Base-by-base conservation (phyloP, 116 monocot species). In the Cymodocea nodosa region DNA sequence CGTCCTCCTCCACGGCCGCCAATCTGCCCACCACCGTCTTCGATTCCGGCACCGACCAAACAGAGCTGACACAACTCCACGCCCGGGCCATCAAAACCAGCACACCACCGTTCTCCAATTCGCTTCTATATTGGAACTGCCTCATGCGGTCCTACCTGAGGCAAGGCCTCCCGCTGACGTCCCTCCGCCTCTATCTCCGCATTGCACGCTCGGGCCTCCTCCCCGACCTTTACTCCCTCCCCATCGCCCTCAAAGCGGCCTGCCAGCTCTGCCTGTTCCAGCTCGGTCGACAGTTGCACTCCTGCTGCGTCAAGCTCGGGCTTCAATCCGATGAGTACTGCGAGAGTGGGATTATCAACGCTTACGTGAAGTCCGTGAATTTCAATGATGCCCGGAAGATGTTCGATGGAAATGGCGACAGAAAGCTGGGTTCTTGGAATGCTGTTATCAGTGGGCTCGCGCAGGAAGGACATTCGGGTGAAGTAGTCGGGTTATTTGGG, bases 201-300 rank as follows among this genome's bases (percentile, higher is more conserved):
- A 91, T 91, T 86, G 34, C 35, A 30, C 76, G 70, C 40, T 12
- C 62, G 34, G 71, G 80, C 35, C 51, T 59, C 51, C 16, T 25
- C 19, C 92, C 92, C 1, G 87, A 92, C 71, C 72, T 18, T 53
- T 92, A 87, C 73, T 78, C 87, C 61, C 70, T 87, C n/a, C 87
- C 92, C 60, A 74, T 87, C 53, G 76, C 76, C 63, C 75, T 92
- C 62, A 92, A 92, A 30, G 84, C 87, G 61, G 73, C 75, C 15
- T 62, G 66, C 62, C 65, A 39, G 35, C 19, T 64, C 18, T 77
- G 58, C 70, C 24, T 70, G 12, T 60, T 73, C 51, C 10, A 30
- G 39, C 16, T 71, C 17, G 74, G 63, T 60, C n/a, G 48, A 51
- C 87, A 92, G 77, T 73, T 92, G 23, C 92, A 92, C 55, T 66